Base-by-base conservation (phyloP, 1,284 basidiomycete species). In the Mycena citricolor region DNA sequence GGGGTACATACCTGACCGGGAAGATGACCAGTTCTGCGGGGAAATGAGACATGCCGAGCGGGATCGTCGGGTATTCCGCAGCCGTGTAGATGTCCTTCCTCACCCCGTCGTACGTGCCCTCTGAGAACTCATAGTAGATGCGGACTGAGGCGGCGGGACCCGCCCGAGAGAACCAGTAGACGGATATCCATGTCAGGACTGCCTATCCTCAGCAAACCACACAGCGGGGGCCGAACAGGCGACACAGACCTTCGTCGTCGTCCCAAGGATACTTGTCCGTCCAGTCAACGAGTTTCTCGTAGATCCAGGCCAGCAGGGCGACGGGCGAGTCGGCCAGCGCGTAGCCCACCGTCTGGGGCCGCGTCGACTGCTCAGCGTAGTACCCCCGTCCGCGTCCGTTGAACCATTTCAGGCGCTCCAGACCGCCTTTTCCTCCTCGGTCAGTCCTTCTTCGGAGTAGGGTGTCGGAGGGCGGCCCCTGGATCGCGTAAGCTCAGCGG, bases 41-140 rank as follows among this genome's bases (percentile, higher is more conserved):
- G 29, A 53, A 53, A 21, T 40, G 30, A 13, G 47, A 50, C 19
- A 46, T 41, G 19, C 51, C 51, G 4, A 42, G 8, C 6, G 51
- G 51, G 20, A 50, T 53, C 6, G 44, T 41, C 2, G 51, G 51
- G n/a, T n/a, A n/a, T n/a, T n/a, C n/a, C n/a, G n/a, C n/a, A n/a
- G n/a, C n/a, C n/a, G n/a, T n/a, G n/a, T n/a, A n/a, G n/a, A n/a
- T n/a, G n/a, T n/a, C n/a, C n/a, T n/a, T n/a, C n/a, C n/a, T n/a
- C n/a, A n/a, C n/a, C n/a, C n/a, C n/a, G n/a, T n/a, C n/a, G n/a
- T n/a, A n/a, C n/a, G n/a, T n/a, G n/a, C n/a, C n/a, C n/a, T n/a
- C n/a, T n/a, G n/a, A n/a, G n/a, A n/a, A n/a, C n/a, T 78, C 78
- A 44, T 72, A 77, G 57, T 81, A 81, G 17, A 81, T 77, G 4